phyloP scores from a whole-genome alignment of 257 asterid genomes.

The Eucommia ulmoides region DNA sequence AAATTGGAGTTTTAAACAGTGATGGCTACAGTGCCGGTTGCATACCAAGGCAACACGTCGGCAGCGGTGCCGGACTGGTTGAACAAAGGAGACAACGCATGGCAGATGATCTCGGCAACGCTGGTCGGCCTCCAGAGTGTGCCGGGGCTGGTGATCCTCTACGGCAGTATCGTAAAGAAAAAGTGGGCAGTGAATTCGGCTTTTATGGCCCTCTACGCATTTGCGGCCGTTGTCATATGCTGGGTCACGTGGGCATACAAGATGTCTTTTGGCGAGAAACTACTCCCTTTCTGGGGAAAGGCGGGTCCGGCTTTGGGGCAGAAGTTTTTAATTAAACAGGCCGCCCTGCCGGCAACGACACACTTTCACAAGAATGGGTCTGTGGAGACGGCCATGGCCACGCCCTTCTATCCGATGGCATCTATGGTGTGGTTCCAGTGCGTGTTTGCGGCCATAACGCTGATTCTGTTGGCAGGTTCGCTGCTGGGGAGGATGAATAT shows the following conservation, averaged over 20 bases:
- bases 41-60: no score
- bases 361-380: conserved; percentile 23
- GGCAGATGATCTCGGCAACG: no score
- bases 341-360: conserved; percentile 32
- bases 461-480: conserved; percentile 40
- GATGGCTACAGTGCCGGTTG: no score
- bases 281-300: conserved; percentile 51
- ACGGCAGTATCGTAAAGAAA: no score
- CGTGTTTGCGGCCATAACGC: conserved; percentile 44
- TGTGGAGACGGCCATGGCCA: conserved; percentile 26
- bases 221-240: conserved; percentile 47
- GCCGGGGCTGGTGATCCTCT: no score
- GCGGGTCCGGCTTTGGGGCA: conserved; percentile 51
- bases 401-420: conserved; percentile 49
- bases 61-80: no score
- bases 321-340: conserved; percentile 32
- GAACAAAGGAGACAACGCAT: no score
- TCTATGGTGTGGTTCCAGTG: conserved; percentile 61
- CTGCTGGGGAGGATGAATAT: conserved; percentile 57
- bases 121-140: no score
- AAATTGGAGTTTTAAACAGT: no score
- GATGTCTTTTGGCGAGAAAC: conserved; percentile 50
- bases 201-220: conserved; percentile 58
- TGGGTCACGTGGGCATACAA: conserved; percentile 55
- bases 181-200: no score